Evolutionary conservation across 2,329 filamentous ascomycete species (phyloP).

Genomic region (Exophiala alcalophila): DNA sequence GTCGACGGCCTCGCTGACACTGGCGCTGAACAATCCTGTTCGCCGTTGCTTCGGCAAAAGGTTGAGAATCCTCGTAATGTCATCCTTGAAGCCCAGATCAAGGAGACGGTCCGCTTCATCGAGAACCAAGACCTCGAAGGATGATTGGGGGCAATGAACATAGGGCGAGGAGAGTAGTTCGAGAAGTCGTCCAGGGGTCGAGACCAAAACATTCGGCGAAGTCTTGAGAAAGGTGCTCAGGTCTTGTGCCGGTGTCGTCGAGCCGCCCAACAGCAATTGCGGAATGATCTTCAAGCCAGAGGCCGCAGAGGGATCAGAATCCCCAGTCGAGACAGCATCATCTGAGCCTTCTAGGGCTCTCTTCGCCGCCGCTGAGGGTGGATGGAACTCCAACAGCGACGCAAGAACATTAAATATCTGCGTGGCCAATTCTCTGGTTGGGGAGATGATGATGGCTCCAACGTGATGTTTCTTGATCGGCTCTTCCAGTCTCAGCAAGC

Average conservation of each 20-base stretch:
- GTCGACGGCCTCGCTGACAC: conserved; percentile 90
- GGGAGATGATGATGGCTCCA: conserved; percentile 85
- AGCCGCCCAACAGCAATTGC: conserved; percentile 83
- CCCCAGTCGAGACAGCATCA: conserved; percentile 36
- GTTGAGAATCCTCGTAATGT: conserved; percentile 70
- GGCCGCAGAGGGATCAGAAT: conserved; percentile 10
- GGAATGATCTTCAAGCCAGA: conserved; percentile 66
- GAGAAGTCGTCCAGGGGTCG: conserved; percentile 83
- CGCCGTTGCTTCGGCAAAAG: conserved; percentile 87
- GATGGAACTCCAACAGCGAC: conserved; percentile 78
- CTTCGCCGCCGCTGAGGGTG: conserved; percentile 60
- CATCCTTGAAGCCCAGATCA: conserved; percentile 90
- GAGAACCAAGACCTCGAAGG: conserved; percentile 86
- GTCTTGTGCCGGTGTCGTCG: conserved; percentile 78
- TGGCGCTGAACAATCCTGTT: conserved; percentile 91
- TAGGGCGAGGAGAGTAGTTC: conserved; percentile 83
- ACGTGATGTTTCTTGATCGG: conserved; percentile 87
- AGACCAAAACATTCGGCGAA: conserved; percentile 84
- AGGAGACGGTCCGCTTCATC: conserved; percentile 92
- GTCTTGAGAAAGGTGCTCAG: conserved; percentile 77
- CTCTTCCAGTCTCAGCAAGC: conserved; percentile 73
- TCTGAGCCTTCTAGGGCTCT: conserved; percentile 39
- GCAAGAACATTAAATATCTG: conserved; percentile 83
- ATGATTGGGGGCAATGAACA: conserved; percentile 81
- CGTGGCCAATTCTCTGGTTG: conserved; percentile 83